These are phyloP conservation scores for Neopestalotiopsis sp. DNA, from an alignment of 2,329 filamentous ascomycete species.

Conservation along the genomic window DNA sequence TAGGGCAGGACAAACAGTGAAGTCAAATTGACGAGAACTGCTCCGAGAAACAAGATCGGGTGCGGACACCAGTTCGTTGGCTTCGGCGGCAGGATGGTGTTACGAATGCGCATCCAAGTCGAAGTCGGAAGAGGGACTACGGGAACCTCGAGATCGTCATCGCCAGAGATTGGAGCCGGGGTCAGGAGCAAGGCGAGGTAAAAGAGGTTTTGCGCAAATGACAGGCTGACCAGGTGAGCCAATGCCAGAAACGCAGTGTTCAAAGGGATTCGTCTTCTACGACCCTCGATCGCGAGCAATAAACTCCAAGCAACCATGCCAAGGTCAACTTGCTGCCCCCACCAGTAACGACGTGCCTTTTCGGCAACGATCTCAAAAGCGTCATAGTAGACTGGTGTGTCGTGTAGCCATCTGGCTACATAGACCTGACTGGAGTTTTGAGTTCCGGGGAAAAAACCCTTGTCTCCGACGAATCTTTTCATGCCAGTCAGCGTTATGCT, in stretches of 20 bases:
- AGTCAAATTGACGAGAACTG: constrained; percentile 40
- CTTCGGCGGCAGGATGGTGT: constrained; percentile 41
- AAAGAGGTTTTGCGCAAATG: constrained; percentile 68
- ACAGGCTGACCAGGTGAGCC: constrained; percentile 64
- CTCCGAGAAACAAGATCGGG: constrained; percentile 38
- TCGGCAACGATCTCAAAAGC: constrained; percentile 60
- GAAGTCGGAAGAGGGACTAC: constrained; percentile 35
- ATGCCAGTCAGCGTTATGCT: not conserved
- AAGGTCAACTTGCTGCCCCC: constrained; percentile 65
- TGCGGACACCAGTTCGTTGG: constrained; percentile 49
- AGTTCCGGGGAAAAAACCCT: constrained; percentile 32
- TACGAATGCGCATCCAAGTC: constrained; percentile 33
- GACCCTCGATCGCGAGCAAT: constrained; percentile 64
- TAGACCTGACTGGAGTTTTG: constrained; percentile 39
- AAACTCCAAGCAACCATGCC: constrained; percentile 59
- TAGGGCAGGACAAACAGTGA: constrained; percentile 44
- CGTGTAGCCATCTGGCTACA: constrained; percentile 56
- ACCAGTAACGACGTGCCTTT: constrained; percentile 62
- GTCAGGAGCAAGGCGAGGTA: constrained; percentile 63
- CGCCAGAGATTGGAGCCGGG: constrained; percentile 48
- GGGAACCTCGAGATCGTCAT: constrained; percentile 32
- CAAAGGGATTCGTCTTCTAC: constrained; percentile 58
- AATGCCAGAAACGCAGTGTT: constrained; percentile 62
- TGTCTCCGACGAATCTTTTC: constrained; percentile 27
- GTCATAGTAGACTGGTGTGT: constrained; percentile 56